A percentile compares a stretch with the other conserved stretches of the same genome.
Evolutionary conservation across 148 eudicot genomes (phyloP).

Genomic region (Camellia japonica): DNA sequence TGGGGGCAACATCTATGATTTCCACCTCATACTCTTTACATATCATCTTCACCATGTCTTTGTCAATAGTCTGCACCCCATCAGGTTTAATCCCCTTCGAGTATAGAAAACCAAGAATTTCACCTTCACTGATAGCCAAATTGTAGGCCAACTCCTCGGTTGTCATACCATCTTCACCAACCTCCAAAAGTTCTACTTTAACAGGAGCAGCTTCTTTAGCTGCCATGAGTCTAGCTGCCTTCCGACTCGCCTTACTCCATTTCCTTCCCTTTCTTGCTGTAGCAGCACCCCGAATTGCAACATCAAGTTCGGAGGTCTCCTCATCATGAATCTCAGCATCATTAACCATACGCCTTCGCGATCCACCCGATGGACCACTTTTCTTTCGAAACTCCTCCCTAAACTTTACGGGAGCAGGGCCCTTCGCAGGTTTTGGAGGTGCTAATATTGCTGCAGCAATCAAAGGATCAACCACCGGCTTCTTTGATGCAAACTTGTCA

Average conservation of each 20-base stretch:
- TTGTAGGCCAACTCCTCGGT: constrained; percentile 80
- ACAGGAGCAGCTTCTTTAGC: constrained; percentile 93
- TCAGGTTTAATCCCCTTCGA: constrained; percentile 82
- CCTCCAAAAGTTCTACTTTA: constrained; percentile 83
- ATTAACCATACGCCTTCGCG: constrained; percentile 54
- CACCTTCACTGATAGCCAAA: constrained; percentile 93
- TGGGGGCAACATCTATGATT: constrained; percentile 63
- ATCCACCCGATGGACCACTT: constrained; percentile 54
- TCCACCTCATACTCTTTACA: constrained; percentile 84
- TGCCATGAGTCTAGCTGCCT: constrained; percentile 88
- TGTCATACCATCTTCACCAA: constrained; percentile 82
- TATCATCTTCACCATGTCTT: constrained; percentile 89
- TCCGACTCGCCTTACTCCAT: constrained; percentile 92
- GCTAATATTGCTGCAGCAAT: constrained; percentile 69
- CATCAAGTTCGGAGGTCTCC: constrained; percentile 64
- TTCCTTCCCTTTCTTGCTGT: constrained; percentile 77
- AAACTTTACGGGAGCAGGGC: constrained; percentile 46
- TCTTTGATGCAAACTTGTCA: constrained; percentile 86
- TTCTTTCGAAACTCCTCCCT: constrained; percentile 69
- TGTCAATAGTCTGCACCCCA: constrained; percentile 79
- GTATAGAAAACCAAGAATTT: constrained; percentile 74
- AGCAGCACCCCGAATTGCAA: constrained; percentile 58
- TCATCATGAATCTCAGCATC: constrained; percentile 57
- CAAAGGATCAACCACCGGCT: constrained; percentile 61
- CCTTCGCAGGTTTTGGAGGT: constrained; percentile 69